Evolutionary conservation across 306 rosid genomes (phyloP).

Genomic region (Acacia melanoxylon): DNA sequence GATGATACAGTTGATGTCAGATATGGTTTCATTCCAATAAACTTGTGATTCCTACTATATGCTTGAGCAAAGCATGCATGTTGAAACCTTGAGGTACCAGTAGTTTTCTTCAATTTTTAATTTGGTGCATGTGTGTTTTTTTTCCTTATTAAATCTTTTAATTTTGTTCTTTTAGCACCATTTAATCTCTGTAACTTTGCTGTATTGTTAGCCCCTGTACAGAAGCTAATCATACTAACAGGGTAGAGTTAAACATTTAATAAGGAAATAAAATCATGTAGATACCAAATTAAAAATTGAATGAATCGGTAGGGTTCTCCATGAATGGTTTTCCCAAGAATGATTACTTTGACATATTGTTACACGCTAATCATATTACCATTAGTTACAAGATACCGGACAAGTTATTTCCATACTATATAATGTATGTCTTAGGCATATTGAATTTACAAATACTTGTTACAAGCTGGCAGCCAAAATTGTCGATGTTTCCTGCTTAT

Average conservation of each 20-base stretch:
- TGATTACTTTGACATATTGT: background rate
- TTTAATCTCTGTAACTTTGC: no score
- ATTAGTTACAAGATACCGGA: slow-evolving; percentile 31
- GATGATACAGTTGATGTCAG: background rate
- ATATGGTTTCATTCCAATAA: slow-evolving; percentile 8
- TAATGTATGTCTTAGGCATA: background rate
- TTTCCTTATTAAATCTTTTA: no score
- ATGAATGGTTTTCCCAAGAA: no score
- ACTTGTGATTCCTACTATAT: background rate
- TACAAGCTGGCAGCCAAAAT: slow-evolving; percentile 66
- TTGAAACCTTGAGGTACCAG: background rate
- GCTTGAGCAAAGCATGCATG: background rate
- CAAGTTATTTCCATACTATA: slow-evolving; percentile 19
- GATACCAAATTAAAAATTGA: no score
- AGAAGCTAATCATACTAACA: no score
- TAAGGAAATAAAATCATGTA: no score
- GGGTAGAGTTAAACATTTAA: no score
- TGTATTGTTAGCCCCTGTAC: no score
- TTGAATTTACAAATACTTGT: slow-evolving; percentile 31
- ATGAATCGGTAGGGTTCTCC: no score
- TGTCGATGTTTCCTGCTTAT: slow-evolving; percentile 67
- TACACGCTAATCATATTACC: background rate
- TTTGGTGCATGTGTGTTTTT: background rate
- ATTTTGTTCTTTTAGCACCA: no score
- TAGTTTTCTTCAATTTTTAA: no score